A percentile compares a stretch with the other conserved stretches of the same genome.
phyloP scores from a whole-genome alignment of 148 eudicot genomes.

The Rheum nobile region DNA sequence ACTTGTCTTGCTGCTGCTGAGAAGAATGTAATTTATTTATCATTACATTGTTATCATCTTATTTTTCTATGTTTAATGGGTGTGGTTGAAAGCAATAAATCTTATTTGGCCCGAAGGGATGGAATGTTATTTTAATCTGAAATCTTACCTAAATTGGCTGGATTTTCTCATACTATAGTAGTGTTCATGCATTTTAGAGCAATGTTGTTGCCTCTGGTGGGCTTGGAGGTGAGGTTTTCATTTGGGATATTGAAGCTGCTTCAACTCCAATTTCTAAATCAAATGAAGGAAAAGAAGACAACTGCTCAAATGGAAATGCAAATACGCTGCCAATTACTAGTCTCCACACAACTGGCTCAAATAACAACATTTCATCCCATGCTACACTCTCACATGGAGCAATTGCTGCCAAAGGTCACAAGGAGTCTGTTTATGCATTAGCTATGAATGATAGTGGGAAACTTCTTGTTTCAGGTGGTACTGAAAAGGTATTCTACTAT shows the following conservation, averaged over 20 bases:
- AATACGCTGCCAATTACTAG: constrained; percentile 41
- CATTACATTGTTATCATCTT: neutral
- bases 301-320: constrained; percentile 49
- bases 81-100: neutral
- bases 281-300: constrained; percentile 55
- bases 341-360: constrained; percentile 60
- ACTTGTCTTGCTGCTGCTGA: constrained; percentile 88
- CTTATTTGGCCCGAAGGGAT: neutral
- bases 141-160: neutral
- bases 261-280: constrained; percentile 62
- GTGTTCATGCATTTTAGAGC: constrained; percentile 31
- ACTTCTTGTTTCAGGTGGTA: constrained; percentile 98
- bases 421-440: constrained; percentile 95
- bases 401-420: constrained; percentile 89
- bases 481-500: constrained; percentile 67
- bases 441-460: constrained; percentile 85
- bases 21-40: constrained; percentile 52
- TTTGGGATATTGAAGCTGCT: constrained; percentile 98
- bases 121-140: neutral
- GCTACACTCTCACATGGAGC: constrained; percentile 66
- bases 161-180: constrained; percentile 7
- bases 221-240: constrained; percentile 97
- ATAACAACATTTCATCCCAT: constrained; percentile 52
- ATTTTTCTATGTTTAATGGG: neutral
- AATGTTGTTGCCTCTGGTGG: constrained; percentile 91